Percentiles rank a stretch among this genome's conserved stretches.
Conservation (phyloP, 495 filamentous ascomycete species). For the Oidiodendron maius region DNA sequence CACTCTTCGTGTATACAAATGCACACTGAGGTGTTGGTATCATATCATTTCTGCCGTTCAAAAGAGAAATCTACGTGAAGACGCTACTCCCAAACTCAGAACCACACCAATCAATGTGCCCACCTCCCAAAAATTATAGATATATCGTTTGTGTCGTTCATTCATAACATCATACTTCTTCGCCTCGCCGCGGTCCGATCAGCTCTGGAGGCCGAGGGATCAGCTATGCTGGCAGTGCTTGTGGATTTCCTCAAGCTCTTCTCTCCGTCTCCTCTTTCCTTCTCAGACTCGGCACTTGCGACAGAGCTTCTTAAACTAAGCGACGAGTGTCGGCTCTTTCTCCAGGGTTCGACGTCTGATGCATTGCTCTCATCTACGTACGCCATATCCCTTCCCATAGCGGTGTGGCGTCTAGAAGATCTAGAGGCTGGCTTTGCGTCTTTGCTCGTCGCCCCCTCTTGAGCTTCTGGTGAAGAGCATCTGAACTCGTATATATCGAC, state of each 20-base stretch:
- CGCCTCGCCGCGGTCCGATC: conserved; percentile 30
- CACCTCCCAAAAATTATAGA: neutral
- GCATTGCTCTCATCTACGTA: conserved; percentile 11
- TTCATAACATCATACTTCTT: conserved; percentile 55
- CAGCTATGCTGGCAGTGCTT: conserved; percentile 5
- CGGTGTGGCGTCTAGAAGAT: conserved; percentile 13
- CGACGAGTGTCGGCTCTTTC: conserved; percentile 19
- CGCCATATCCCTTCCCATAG: conserved; percentile 1
- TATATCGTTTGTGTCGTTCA: conserved; percentile 7
- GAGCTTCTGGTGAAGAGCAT: conserved; percentile 22
- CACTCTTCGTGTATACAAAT: conserved; percentile 6
- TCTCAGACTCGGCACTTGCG: neutral
- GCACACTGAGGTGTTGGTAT: conserved; percentile 18
- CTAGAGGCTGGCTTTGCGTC: conserved; percentile 14
- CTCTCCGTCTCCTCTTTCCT: conserved; percentile 1
- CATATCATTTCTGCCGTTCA: conserved; percentile 24
- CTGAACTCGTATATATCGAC: conserved; percentile 30
- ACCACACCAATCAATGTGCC: conserved; percentile 5
- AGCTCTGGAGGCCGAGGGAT: conserved; percentile 7
- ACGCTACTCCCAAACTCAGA: conserved; percentile 5
- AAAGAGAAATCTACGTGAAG: conserved; percentile 1
- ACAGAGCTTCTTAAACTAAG: conserved; percentile 11
- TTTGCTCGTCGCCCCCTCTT: neutral
- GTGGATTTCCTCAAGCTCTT: conserved; percentile 14
- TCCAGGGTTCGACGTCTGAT: conserved; percentile 17